Percentiles rank a stretch among this genome's conserved stretches.
These are phyloP conservation scores for Melanogaster broomeanus DNA, from an alignment of 768 basidiomycete species.

Conservation along the genomic window DNA sequence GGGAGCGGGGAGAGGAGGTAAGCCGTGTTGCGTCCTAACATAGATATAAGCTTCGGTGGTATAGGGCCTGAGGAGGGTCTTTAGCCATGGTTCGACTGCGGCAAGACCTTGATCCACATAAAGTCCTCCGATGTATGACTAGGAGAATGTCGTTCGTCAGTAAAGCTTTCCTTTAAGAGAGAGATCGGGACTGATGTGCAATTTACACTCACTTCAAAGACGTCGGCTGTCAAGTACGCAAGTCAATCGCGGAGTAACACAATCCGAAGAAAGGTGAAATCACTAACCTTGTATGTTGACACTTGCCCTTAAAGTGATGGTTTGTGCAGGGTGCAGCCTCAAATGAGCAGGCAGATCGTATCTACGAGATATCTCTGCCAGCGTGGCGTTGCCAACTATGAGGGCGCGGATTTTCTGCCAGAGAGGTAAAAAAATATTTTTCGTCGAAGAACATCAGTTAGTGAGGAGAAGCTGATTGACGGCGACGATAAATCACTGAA, in stretches of 20 bases:
- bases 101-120: conserved; percentile 69
- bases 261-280: conserved; percentile 2
- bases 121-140: conserved; percentile 83
- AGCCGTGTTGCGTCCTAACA: conserved; percentile 67
- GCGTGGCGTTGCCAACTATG: conserved; percentile 71
- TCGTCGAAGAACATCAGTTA: too few species aligned
- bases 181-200: not conserved
- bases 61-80: conserved; percentile 64
- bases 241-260: not conserved
- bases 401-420: conserved; percentile 82
- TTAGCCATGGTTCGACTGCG: conserved; percentile 59
- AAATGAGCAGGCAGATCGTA: conserved; percentile 67
- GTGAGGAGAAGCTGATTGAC: not conserved
- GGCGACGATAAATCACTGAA: not conserved
- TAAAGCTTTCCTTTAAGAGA: not conserved
- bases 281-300: conserved; percentile 67
- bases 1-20: conserved; percentile 44
- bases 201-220: conserved; percentile 63
- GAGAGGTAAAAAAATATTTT: not conserved
- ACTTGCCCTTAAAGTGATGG: conserved; percentile 69
- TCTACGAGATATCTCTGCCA: conserved; percentile 67
- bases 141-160: conserved; percentile 5
- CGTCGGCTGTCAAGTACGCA: conserved; percentile 52
- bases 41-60: conserved; percentile 58
- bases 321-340: conserved; percentile 70